phyloP scores from a whole-genome alignment of 2,329 filamentous ascomycete genomes.

The Colletotrichum truncatum region DNA sequence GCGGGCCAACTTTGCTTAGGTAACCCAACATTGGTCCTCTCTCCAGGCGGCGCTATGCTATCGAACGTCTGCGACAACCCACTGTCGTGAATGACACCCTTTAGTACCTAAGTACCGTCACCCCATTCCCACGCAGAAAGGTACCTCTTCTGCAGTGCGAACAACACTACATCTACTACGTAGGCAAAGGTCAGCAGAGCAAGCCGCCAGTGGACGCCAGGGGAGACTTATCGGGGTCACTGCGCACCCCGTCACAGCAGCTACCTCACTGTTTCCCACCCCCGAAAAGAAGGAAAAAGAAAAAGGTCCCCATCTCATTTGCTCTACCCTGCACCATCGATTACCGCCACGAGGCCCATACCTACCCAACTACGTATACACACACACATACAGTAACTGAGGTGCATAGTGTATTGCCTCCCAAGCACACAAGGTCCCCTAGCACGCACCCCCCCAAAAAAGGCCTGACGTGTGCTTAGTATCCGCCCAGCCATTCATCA shows the following conservation, averaged over 20 bases:
- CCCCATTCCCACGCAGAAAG: neutral
- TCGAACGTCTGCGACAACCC: too few relatives aligned
- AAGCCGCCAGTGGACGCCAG: neutral
- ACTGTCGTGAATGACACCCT: neutral
- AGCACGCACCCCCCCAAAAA: neutral
- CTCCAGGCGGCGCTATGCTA: too few relatives aligned
- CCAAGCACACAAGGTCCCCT: too few relatives aligned
- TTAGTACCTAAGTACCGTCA: neutral
- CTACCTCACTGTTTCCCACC: slow-evolving; percentile 9
- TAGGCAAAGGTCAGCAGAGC: neutral
- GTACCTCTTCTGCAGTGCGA: too few relatives aligned
- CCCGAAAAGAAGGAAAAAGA: neutral
- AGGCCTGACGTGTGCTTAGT: slow-evolving; percentile 28
- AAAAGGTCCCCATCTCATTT: neutral
- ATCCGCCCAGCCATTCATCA: slow-evolving; percentile 25
- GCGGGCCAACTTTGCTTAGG: neutral
- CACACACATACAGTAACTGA: too few relatives aligned
- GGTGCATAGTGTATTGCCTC: too few relatives aligned
- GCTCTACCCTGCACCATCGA: neutral
- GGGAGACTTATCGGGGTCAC: slow-evolving; percentile 12
- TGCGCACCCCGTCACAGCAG: slow-evolving; percentile 2
- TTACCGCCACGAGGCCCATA: neutral
- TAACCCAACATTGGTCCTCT: too few relatives aligned
- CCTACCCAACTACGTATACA: neutral
- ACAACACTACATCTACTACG: too few relatives aligned